Evolutionary conservation across 2,329 filamentous ascomycete species (phyloP).

Genomic region (Rosellinia necatrix): DNA sequence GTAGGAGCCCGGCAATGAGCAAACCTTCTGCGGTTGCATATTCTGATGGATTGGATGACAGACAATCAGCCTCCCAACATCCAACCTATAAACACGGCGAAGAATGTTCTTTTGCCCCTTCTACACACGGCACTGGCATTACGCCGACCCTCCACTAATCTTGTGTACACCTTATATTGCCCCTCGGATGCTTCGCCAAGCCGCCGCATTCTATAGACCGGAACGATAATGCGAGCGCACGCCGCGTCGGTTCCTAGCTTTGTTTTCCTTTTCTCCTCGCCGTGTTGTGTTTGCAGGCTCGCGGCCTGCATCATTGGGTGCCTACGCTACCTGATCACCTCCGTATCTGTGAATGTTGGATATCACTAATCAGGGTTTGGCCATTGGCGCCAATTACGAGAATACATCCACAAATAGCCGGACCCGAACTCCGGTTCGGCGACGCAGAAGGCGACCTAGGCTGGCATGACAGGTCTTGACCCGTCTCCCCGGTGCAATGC

Average conservation of each 20-base stretch:
- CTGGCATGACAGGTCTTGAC: conserved; percentile 8
- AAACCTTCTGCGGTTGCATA: too few relatives aligned
- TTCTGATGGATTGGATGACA: too few relatives aligned
- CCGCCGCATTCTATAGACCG: conserved; percentile 4
- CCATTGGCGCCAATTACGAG: conserved; percentile 19
- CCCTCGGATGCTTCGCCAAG: too few relatives aligned
- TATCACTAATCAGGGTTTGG: conserved; percentile 11
- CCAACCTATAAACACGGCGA: too few relatives aligned
- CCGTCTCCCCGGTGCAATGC: conserved; percentile 1
- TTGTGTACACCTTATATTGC: too few relatives aligned
- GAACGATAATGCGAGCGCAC: not conserved
- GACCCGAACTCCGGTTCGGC: conserved; percentile 2
- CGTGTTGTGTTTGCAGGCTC: conserved; percentile 11
- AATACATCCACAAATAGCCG: conserved; percentile 7
- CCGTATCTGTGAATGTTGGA: not conserved
- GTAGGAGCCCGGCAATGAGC: too few relatives aligned
- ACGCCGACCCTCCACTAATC: too few relatives aligned
- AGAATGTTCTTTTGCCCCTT: too few relatives aligned
- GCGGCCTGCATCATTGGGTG: conserved; percentile 12
- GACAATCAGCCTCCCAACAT: too few relatives aligned
- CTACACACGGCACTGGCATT: too few relatives aligned
- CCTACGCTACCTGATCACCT: not conserved
- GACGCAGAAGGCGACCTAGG: not conserved
- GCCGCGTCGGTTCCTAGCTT: not conserved
- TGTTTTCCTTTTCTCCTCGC: not conserved